Percentiles rank a stretch among this genome's conserved stretches.
These are phyloP conservation scores for Colletotrichum lupini DNA, from an alignment of 2,329 filamentous ascomycete species.

Conservation along the genomic window DNA sequence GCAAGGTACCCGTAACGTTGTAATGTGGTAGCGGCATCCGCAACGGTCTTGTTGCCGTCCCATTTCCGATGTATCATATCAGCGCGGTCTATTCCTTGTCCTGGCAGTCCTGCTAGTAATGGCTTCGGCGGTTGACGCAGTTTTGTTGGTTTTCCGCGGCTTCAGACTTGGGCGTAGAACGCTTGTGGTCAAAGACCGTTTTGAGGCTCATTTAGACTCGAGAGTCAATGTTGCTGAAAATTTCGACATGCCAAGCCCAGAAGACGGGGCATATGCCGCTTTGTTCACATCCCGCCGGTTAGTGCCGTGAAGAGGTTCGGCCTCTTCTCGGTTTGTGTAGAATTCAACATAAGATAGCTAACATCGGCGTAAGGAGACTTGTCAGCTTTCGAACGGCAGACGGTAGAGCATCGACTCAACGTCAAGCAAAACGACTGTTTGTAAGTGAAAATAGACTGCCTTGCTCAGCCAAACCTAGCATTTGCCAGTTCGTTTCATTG, in stretches of 20 bases:
- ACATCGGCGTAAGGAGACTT: neutral
- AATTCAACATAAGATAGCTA: neutral
- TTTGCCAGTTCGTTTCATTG: neutral
- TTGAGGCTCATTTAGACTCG: neutral
- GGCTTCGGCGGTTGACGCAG: neutral
- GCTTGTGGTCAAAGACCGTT: neutral
- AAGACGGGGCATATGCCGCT: neutral
- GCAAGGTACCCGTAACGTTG: neutral
- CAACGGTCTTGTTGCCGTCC: neutral
- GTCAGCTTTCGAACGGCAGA: neutral
- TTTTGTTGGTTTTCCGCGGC: neutral
- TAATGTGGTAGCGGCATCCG: neutral
- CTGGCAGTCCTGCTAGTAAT: neutral
- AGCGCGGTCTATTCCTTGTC: neutral
- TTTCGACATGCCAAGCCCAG: neutral
- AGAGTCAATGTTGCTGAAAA: neutral
- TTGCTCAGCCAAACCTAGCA: neutral
- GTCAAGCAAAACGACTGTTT: neutral
- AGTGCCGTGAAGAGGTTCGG: neutral
- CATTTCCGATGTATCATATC: neutral
- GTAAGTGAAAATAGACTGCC: neutral
- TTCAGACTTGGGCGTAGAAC: neutral
- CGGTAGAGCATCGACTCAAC: neutral
- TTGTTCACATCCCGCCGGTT: neutral
- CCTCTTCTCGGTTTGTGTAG: neutral